Percentiles rank a stretch among this genome's conserved stretches.
Evolutionary conservation across 1,139 yeast species (phyloP).

Genomic region (Blastobotrys capitulatus): DNA sequence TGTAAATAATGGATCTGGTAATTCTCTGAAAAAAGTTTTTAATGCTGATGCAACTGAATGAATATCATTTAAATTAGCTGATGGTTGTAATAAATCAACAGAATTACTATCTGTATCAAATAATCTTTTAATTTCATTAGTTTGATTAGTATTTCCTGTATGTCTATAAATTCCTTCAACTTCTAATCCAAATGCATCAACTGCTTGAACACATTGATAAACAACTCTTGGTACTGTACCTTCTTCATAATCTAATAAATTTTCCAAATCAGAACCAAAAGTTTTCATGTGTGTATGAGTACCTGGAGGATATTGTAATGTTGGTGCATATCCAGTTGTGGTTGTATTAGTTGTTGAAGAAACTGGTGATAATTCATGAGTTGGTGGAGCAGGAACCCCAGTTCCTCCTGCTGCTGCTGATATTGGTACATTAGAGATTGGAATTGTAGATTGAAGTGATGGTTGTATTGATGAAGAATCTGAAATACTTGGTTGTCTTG

Average conservation of each 20-base stretch:
- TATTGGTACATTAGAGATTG: neutral
- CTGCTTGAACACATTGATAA: constrained; percentile 77
- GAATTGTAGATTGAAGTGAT: neutral
- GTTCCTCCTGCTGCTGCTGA: neutral
- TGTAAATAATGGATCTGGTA: constrained; percentile 78
- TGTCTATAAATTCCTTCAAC: constrained; percentile 88
- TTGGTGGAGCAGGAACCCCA: neutral
- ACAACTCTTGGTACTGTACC: constrained; percentile 92
- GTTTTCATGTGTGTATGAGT: constrained; percentile 37
- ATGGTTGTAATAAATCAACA: constrained; percentile 48
- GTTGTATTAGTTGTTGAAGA: constrained; percentile 7
- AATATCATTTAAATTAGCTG: constrained; percentile 41
- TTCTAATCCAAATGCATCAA: constrained; percentile 77
- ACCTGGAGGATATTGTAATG: constrained; percentile 23
- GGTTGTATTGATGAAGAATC: neutral
- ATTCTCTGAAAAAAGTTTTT: constrained; percentile 68
- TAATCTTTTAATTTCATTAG: constrained; percentile 63
- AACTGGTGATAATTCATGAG: constrained; percentile 6
- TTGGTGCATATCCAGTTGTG: constrained; percentile 3
- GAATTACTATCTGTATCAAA: constrained; percentile 78
- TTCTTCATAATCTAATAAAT: constrained; percentile 71
- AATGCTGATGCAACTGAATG: constrained; percentile 67
- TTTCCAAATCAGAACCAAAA: constrained; percentile 77
- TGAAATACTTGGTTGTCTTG: neutral
- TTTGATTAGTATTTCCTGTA: constrained; percentile 70